A percentile compares a stretch with the other conserved stretches of the same genome.
These are phyloP conservation scores for Blastocystis sp. DNA, from an alignment of 352 stramenopile species.

Conservation along the genomic window DNA sequence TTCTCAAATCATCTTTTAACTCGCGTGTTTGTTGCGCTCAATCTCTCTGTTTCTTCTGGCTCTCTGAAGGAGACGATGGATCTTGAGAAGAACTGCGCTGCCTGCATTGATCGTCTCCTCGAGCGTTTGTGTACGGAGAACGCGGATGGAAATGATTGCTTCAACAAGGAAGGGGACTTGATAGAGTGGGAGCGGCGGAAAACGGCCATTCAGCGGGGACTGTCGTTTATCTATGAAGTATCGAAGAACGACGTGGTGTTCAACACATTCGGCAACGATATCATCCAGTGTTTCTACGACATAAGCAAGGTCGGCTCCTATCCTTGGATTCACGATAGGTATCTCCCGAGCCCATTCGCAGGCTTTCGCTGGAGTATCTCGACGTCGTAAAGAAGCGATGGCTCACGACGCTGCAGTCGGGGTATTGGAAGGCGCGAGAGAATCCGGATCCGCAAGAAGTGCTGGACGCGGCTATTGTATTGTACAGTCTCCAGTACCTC, in stretches of 20 bases:
- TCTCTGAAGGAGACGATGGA: background rate
- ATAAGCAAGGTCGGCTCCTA: slow-evolving; percentile 45
- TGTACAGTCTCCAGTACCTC: slow-evolving; percentile 83
- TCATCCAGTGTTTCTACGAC: slow-evolving; percentile 76
- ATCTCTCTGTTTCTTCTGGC: background rate
- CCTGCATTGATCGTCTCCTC: background rate
- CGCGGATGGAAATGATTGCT: background rate
- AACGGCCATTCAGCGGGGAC: slow-evolving; percentile 10
- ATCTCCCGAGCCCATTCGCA: slow-evolving; percentile 74
- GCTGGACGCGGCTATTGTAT: slow-evolving; percentile 79
- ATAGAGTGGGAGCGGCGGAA: background rate
- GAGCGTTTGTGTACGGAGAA: background rate
- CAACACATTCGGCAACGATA: slow-evolving; percentile 75
- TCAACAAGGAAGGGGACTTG: background rate
- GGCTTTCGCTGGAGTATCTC: slow-evolving; percentile 74
- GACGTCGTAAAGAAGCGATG: slow-evolving; percentile 74
- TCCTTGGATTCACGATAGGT: background rate
- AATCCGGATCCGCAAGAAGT: slow-evolving; percentile 76
- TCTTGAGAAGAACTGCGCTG: background rate
- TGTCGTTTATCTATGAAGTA: slow-evolving; percentile 74
- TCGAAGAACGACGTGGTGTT: slow-evolving; percentile 60
- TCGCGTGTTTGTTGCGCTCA: background rate
- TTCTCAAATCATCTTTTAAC: background rate
- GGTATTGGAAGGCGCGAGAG: slow-evolving; percentile 61
- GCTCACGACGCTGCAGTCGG: slow-evolving; percentile 53